Evolutionary conservation across 352 stramenopile species (phyloP), one percentile per base, ranked within the genome.

Genomic region (Pythium chondricola): DNA sequence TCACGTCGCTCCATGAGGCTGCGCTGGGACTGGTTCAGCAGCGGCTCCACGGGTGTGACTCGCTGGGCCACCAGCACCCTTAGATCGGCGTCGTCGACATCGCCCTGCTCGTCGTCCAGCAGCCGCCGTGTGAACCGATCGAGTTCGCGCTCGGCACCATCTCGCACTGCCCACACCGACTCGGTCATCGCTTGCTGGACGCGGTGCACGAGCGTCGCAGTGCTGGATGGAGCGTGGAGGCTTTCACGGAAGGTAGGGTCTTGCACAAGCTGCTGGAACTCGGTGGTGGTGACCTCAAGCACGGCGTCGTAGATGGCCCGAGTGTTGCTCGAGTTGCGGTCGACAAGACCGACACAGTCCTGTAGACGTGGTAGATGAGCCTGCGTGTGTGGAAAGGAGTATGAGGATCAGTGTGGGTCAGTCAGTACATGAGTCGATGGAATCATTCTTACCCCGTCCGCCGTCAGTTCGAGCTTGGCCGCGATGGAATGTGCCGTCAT

Each of bases 21-120:
- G 48, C 8, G 43, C 14, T 6, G 24, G 3, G 3, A 65, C 16
- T 2, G 22, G n/a, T n/a, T n/a, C n/a, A n/a, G n/a, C n/a, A n/a
- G n/a, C n/a, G n/a, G n/a, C n/a, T n/a, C n/a, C 13, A 10, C 0
- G 13, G 4, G 8, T 43, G 9, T 43, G 18, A 7, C 21, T 32
- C 60, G 57, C 14, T 56, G 49, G 14, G 50, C 38, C 2, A 20
- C 25, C 6, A 65, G 31, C 21, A 65, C 11, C n/a, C 32, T 31
- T 16, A 59, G 6, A 24, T 65, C 56, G 27, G 46, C 31, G 6
- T 48, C 10, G 25, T 65, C 57, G 5, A 60, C 6, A 14, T 65
- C 50, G 10, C 45, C 45, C 14, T 46, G 45, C 21, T 60, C 57
- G 14, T 65, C 44, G 31, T 59, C 50, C 4, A 42, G 33, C 7